These are phyloP conservation scores for Metschnikowia koreensis DNA, from an alignment of 805 yeast species.

Conservation along the genomic window DNA sequence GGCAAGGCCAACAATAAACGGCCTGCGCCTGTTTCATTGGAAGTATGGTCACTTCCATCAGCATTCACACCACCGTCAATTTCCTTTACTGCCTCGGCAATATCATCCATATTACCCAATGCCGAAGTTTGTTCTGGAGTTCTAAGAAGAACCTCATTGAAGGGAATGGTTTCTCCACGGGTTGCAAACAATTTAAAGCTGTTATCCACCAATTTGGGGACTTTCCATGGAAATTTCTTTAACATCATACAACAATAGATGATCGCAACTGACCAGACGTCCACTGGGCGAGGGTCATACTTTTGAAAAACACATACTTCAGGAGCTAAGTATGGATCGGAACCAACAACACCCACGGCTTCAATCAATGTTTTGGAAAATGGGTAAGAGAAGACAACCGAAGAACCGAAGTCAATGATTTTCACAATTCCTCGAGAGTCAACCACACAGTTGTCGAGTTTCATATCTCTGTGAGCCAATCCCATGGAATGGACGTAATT, in stretches of 20 bases:
- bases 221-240: conserved; percentile 93
- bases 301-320: conserved; percentile 81
- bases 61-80: conserved; percentile 15
- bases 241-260: conserved; percentile 90
- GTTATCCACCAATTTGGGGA: conserved; percentile 77
- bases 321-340: conserved; percentile 89
- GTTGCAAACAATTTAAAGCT: conserved; percentile 82
- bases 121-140: conserved; percentile 41
- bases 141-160: conserved; percentile 58
- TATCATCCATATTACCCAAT: conserved; percentile 19
- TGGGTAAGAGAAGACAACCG: conserved; percentile 88
- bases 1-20: conserved; percentile 70
- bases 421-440: conserved; percentile 80
- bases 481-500: conserved; percentile 82
- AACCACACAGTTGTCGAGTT: conserved; percentile 89
- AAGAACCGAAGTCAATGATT: conserved; percentile 90
- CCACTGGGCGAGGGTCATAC: conserved; percentile 91
- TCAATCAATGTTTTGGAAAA: conserved; percentile 69
- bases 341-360: conserved; percentile 82
- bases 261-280: conserved; percentile 90
- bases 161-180: conserved; percentile 59
- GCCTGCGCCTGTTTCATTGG: conserved; percentile 67
- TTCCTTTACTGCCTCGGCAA: conserved; percentile 22
- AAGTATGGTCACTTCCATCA: conserved; percentile 53
- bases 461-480: conserved; percentile 86